Evolutionary conservation across 202 grass and related monocot genomes (phyloP).

Genomic region (Brachypodium distachyon): DNA sequence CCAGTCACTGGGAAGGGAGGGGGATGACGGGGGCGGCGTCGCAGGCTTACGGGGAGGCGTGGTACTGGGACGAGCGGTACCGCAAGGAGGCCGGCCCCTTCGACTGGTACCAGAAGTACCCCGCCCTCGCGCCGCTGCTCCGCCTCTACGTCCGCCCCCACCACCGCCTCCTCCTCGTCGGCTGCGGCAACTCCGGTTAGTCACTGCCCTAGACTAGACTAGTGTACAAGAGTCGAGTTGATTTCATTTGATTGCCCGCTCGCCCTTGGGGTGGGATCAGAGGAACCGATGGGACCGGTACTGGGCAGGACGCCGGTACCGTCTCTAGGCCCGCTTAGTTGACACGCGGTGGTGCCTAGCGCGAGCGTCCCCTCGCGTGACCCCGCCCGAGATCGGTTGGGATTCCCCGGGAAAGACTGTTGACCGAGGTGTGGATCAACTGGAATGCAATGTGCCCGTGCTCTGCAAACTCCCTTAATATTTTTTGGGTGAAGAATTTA

Average conservation of each 20-base stretch:
- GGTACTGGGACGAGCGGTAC: constrained; percentile 97
- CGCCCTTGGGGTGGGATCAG: not conserved
- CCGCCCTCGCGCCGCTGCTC: constrained; percentile 66
- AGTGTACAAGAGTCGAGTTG: no score
- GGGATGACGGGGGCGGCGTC: constrained; percentile 41
- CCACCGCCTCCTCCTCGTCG: constrained; percentile 71
- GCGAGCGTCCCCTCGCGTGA: not conserved
- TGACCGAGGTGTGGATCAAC: not conserved
- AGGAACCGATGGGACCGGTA: not conserved
- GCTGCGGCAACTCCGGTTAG: constrained; percentile 91
- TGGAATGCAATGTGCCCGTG: not conserved
- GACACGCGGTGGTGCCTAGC: not conserved
- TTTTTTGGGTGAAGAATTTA: not conserved
- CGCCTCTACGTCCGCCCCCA: constrained; percentile 42
- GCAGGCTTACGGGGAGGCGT: constrained; percentile 89
- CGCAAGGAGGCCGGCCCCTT: constrained; percentile 59
- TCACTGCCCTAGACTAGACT: not conserved
- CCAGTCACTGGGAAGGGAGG: no score
- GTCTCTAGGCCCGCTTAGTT: not conserved
- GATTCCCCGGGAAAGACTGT: not conserved
- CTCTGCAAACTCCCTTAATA: not conserved
- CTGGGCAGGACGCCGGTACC: no score
- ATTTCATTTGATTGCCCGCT: no score
- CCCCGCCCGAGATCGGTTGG: not conserved
- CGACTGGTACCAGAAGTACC: constrained; percentile 99